Conservation (phyloP, 768 basidiomycete species). For the Russula vinacea region DNA sequence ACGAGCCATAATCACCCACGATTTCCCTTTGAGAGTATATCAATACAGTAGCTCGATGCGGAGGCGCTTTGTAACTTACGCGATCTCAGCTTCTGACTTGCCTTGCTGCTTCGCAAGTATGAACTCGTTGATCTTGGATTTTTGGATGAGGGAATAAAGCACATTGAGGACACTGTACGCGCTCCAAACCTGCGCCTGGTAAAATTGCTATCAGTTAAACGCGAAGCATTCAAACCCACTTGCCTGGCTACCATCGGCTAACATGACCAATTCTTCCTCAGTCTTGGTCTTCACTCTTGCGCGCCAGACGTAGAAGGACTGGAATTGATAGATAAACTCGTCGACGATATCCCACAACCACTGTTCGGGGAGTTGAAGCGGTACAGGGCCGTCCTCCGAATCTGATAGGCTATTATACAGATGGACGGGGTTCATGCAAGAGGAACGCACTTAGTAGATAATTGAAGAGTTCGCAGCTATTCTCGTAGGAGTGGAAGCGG, state of each 20-base stretch:
- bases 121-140: slow-evolving; percentile 92
- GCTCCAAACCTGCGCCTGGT: slow-evolving; percentile 76
- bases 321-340: slow-evolving; percentile 98
- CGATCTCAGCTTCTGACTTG: slow-evolving; percentile 77
- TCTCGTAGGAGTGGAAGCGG: slow-evolving; percentile 96
- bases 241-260: slow-evolving; percentile 70
- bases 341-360: slow-evolving; percentile 99
- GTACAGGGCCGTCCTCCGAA: slow-evolving; percentile 81
- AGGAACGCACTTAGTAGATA: slow-evolving; percentile 78
- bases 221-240: slow-evolving; percentile 8
- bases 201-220: background rate
- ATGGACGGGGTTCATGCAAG: background rate
- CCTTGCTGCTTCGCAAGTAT: slow-evolving; percentile 78
- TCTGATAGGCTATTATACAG: slow-evolving; percentile 47
- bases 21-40: slow-evolving; percentile 53
- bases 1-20: slow-evolving; percentile 87
- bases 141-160: slow-evolving; percentile 97
- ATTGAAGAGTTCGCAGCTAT: slow-evolving; percentile 98
- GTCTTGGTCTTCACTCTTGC: slow-evolving; percentile 80
- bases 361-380: slow-evolving; percentile 92
- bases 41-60: background rate
- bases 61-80: slow-evolving; percentile 47
- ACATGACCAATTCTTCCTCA: slow-evolving; percentile 82
- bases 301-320: slow-evolving; percentile 91
- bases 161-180: slow-evolving; percentile 98